Percentiles rank a stretch among this genome's conserved stretches.
phyloP scores from a whole-genome alignment of 148 eudicot genomes.

The Amaranthus palmeri region DNA sequence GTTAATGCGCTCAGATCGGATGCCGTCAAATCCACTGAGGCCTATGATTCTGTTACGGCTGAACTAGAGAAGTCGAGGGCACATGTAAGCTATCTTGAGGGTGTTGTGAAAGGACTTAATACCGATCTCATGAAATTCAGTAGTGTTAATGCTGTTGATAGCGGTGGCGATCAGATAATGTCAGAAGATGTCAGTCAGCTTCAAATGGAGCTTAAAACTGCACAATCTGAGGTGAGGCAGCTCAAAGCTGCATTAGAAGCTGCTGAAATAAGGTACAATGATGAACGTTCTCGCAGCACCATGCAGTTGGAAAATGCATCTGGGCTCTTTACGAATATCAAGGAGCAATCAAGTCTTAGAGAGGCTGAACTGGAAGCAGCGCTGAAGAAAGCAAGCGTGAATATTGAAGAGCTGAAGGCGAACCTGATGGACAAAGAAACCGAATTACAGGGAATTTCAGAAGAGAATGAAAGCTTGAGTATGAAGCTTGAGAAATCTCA shows the following conservation, averaged over 20 bases:
- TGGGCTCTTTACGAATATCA: constrained; percentile 39
- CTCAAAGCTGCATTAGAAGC: constrained; percentile 51
- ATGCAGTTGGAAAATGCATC: constrained; percentile 35
- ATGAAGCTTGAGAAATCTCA: constrained; percentile 36
- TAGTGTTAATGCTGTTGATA: constrained; percentile 6
- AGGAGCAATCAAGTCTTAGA: constrained; percentile 36
- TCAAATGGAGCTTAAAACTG: constrained; percentile 39
- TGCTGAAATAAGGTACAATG: constrained; percentile 52
- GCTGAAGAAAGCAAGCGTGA: constrained; percentile 40
- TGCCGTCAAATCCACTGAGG: constrained; percentile 36
- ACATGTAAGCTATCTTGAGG: constrained; percentile 50
- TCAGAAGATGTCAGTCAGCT: constrained; percentile 30
- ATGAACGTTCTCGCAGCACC: constrained; percentile 41
- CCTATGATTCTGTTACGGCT: constrained; percentile 29
- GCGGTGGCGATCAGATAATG: constrained; percentile 7
- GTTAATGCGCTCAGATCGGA: constrained; percentile 53
- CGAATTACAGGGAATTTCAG: constrained; percentile 62
- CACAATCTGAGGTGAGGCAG: constrained; percentile 43
- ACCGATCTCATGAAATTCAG: constrained; percentile 17
- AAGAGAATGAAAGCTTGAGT: constrained; percentile 57
- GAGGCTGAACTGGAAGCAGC: constrained; percentile 60
- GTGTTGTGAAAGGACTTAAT: constrained; percentile 43
- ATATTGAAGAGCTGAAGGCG: constrained; percentile 63
- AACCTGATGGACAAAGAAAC: constrained; percentile 86
- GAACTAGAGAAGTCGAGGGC: constrained; percentile 64